phyloP scores from a whole-genome alignment of 306 rosid genomes.

The Quercus robur region DNA sequence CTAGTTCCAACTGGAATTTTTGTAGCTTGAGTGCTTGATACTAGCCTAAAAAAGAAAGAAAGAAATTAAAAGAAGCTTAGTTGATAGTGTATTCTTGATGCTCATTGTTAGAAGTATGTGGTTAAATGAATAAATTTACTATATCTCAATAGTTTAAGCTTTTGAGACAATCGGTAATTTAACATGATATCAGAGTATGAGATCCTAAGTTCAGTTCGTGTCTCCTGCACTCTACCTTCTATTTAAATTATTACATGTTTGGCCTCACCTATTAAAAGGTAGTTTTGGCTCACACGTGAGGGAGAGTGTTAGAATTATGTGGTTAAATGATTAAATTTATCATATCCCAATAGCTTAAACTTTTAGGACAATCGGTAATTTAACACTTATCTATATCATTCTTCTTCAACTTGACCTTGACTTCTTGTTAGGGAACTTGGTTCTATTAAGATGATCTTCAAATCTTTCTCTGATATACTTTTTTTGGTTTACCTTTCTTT shows the following conservation, averaged over 20 bases:
- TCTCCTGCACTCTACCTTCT: too few relatives aligned
- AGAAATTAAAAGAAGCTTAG: neutral
- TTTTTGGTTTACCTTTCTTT: neutral
- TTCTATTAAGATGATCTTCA: neutral
- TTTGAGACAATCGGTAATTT: too few relatives aligned
- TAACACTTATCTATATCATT: neutral
- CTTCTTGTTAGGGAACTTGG: neutral
- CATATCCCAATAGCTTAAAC: too few relatives aligned
- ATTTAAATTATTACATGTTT: too few relatives aligned
- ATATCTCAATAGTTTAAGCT: too few relatives aligned
- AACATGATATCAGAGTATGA: too few relatives aligned
- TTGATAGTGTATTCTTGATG: neutral
- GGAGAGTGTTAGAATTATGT: too few relatives aligned
- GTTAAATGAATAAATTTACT: too few relatives aligned
- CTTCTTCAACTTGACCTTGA: neutral
- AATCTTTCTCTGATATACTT: neutral
- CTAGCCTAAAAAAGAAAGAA: neutral
- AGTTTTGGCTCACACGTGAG: too few relatives aligned
- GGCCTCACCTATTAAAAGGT: too few relatives aligned
- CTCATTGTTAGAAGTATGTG: neutral
- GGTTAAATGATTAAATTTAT: too few relatives aligned
- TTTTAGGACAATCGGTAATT: too few relatives aligned
- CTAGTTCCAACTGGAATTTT: neutral
- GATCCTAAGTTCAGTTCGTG: fast-evolving
- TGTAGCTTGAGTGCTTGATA: neutral